Conservation (phyloP, 768 basidiomycete genomes). For the Mycena kentingensis region DNA sequence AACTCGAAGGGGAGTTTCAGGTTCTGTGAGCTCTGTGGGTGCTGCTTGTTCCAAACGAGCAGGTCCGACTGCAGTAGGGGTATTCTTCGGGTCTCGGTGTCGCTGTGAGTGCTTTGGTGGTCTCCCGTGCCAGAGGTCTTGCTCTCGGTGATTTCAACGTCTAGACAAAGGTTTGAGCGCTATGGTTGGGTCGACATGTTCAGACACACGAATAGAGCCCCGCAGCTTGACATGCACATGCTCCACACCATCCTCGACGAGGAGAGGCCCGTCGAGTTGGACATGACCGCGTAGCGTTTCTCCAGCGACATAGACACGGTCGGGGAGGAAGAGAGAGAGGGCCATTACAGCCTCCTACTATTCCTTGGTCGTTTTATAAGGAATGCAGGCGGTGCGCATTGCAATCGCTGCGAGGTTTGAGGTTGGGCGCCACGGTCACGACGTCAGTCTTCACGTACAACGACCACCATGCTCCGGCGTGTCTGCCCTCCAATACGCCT, state of each 20-base stretch:
- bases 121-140: neutral
- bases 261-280: constrained; percentile 3
- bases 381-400: no score
- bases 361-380: no score
- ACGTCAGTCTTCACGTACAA: no score
- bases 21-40: neutral
- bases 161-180: neutral
- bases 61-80: constrained; percentile 4
- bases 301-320: constrained; percentile 2
- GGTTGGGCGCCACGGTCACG: no score
- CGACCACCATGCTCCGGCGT: no score
- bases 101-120: neutral
- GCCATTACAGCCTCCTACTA: no score
- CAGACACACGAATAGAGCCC: constrained; percentile 7
- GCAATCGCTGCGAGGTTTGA: no score
- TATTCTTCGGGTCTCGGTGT: constrained; percentile 3
- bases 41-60: neutral
- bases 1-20: constrained; percentile 12
- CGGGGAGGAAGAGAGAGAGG: neutral
- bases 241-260: constrained; percentile 6
- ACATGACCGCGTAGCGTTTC: constrained; percentile 12
- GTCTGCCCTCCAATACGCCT: no score
- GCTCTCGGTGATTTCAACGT: constrained; percentile 11
- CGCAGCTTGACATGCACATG: constrained; percentile 6
- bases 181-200: neutral